These are phyloP conservation scores for Saksenaea oblongispora DNA, from an alignment of 371 early-diverging fungal species.

Conservation along the genomic window DNA sequence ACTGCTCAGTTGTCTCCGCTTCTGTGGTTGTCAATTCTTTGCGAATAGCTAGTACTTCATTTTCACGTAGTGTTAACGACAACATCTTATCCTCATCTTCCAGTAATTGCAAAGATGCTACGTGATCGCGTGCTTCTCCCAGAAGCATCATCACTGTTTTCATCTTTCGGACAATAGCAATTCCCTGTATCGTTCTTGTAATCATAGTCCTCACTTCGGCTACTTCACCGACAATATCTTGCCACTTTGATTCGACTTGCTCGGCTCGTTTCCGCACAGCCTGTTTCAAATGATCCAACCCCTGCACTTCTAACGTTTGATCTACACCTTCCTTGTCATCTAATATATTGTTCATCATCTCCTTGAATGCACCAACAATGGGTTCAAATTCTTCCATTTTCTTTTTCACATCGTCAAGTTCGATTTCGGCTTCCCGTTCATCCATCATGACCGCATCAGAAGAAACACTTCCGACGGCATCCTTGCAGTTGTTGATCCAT, in stretches of 20 bases:
- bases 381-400: slow-evolving; percentile 30
- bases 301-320: not conserved
- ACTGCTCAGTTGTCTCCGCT: not conserved
- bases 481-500: slow-evolving; percentile 38
- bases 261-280: slow-evolving; percentile 7
- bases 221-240: slow-evolving; percentile 1
- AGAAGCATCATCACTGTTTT: slow-evolving; percentile 34
- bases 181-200: slow-evolving; percentile 24
- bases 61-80: slow-evolving; percentile 10
- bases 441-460: slow-evolving; percentile 15
- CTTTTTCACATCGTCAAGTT: slow-evolving; percentile 22
- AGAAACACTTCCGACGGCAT: slow-evolving; percentile 24
- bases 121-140: slow-evolving; percentile 36
- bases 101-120: slow-evolving; percentile 7
- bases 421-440: slow-evolving; percentile 24
- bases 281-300: not conserved
- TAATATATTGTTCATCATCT: slow-evolving; percentile 21
- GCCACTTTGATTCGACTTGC: slow-evolving; percentile 13
- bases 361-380: slow-evolving; percentile 29
- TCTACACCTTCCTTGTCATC: not conserved
- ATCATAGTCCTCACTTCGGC: slow-evolving; percentile 7
- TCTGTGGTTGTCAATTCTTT: slow-evolving; percentile 13
- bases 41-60: slow-evolving; percentile 8
- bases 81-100: slow-evolving; percentile 10
- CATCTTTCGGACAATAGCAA: slow-evolving; percentile 36